Conservation (phyloP, 306 rosid genomes). For the Cicer pinnatifidum region DNA sequence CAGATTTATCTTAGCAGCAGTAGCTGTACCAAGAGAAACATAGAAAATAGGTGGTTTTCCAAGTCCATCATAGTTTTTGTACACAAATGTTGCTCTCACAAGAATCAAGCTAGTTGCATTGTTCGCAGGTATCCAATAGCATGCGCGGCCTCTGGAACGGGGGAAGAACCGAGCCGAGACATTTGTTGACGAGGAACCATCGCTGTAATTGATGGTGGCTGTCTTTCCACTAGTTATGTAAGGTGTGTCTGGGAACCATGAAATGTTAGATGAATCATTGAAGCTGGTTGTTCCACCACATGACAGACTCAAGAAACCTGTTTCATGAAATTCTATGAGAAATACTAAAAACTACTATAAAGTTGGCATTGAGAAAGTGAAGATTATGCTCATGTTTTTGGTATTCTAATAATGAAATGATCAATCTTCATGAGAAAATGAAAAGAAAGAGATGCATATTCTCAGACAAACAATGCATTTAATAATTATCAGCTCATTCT, state of each 20-base stretch:
- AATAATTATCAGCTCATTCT: background rate
- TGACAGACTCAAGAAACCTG: constrained; percentile 90
- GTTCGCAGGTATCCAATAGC: constrained; percentile 62
- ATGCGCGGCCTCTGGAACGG: constrained; percentile 48
- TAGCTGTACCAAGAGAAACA: constrained; percentile 84
- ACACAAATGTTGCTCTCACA: constrained; percentile 74
- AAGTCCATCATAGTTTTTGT: constrained; percentile 79
- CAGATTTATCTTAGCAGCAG: constrained; percentile 60
- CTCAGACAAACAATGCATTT: background rate
- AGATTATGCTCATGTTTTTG: constrained; percentile 29
- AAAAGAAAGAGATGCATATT: background rate
- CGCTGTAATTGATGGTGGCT: constrained; percentile 47
- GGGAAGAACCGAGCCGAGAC: constrained; percentile 69
- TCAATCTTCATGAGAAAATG: background rate
- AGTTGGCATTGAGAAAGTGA: background rate
- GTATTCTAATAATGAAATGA: constrained; percentile 2
- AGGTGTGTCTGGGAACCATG: constrained; percentile 74
- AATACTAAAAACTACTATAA: constrained; percentile 1
- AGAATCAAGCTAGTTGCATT: constrained; percentile 67
- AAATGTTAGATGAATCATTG: constrained; percentile 63
- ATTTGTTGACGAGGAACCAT: constrained; percentile 46
- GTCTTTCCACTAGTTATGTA: constrained; percentile 67
- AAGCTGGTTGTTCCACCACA: constrained; percentile 79
- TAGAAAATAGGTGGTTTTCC: constrained; percentile 71
- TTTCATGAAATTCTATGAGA: constrained; percentile 39